These are phyloP conservation scores for Diplodia sapinea DNA, from an alignment of 2,329 filamentous ascomycete genomes.

Conservation along the genomic window DNA sequence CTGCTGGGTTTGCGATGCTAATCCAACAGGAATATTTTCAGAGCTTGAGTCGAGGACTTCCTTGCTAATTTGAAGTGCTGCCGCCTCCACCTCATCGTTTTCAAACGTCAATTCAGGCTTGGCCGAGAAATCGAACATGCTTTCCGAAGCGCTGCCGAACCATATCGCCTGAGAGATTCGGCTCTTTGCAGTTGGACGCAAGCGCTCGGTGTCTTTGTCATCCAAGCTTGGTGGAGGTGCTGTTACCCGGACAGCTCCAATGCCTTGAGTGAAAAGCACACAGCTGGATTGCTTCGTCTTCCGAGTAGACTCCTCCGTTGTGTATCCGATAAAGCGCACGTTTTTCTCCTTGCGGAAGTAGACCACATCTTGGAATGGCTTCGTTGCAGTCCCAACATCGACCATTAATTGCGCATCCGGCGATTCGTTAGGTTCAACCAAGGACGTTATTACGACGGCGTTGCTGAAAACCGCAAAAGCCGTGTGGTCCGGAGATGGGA, in stretches of 20 bases:
- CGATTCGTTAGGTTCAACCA: constrained; percentile 69
- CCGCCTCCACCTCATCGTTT: constrained; percentile 72
- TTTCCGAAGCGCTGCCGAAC: constrained; percentile 80
- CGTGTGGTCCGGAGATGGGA: constrained; percentile 79
- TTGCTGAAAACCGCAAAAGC: constrained; percentile 82
- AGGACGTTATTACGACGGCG: constrained; percentile 77
- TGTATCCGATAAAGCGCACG: constrained; percentile 58
- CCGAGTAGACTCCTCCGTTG: constrained; percentile 52
- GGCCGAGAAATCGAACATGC: constrained; percentile 83
- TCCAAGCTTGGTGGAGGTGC: constrained; percentile 65
- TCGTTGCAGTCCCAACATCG: constrained; percentile 40
- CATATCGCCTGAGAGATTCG: constrained; percentile 96
- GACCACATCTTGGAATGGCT: constrained; percentile 84
- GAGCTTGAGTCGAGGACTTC: constrained; percentile 82
- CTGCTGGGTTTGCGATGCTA: constrained; percentile 81
- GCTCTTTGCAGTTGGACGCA: constrained; percentile 75
- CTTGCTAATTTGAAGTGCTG: constrained; percentile 77
- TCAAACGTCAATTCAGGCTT: constrained; percentile 71
- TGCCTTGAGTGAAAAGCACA: constrained; percentile 62
- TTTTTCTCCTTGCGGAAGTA: constrained; percentile 68
- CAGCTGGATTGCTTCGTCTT: constrained; percentile 50
- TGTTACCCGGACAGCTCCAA: constrained; percentile 63
- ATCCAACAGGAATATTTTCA: constrained; percentile 41
- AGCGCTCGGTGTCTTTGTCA: constrained; percentile 49
- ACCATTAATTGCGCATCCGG: constrained; percentile 75